phyloP scores from a whole-genome alignment of 495 filamentous ascomycete genomes.

The Daldinia concentrica region DNA sequence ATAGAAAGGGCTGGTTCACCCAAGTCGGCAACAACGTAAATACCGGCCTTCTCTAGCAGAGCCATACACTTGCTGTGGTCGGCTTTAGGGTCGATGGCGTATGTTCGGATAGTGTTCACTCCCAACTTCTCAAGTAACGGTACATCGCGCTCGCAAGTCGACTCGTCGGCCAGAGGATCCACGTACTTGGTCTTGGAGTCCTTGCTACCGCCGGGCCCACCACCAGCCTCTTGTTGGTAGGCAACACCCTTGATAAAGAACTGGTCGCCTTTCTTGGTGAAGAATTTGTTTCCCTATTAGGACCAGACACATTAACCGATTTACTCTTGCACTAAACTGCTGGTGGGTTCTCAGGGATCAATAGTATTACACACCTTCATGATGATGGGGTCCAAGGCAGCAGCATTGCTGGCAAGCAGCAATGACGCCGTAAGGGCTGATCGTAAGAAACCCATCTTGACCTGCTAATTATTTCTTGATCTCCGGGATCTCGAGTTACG shows the following conservation, averaged over 20 bases:
- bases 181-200: conserved; percentile 55
- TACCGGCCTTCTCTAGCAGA: conserved; percentile 82
- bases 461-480: conserved; percentile 30
- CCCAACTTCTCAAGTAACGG: conserved; percentile 77
- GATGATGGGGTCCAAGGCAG: conserved; percentile 72
- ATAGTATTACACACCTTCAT: conserved; percentile 63
- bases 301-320: background rate
- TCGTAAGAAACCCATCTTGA: conserved; percentile 50
- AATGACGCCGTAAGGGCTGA: conserved; percentile 54
- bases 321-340: background rate
- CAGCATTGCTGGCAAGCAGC: conserved; percentile 59
- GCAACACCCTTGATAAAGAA: conserved; percentile 92
- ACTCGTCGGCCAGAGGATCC: conserved; percentile 76
- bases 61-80: conserved; percentile 90
- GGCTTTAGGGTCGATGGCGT: conserved; percentile 81
- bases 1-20: conserved; percentile 82
- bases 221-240: conserved; percentile 73
- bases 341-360: background rate
- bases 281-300: conserved; percentile 67
- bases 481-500: conserved; percentile 23
- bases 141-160: conserved; percentile 80
- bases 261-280: conserved; percentile 72
- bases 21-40: conserved; percentile 93
- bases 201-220: conserved; percentile 50
- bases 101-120: conserved; percentile 93